Percentiles rank a stretch among this genome's conserved stretches.
Conservation (phyloP, 306 rosid genomes). For the Rosa persica region DNA sequence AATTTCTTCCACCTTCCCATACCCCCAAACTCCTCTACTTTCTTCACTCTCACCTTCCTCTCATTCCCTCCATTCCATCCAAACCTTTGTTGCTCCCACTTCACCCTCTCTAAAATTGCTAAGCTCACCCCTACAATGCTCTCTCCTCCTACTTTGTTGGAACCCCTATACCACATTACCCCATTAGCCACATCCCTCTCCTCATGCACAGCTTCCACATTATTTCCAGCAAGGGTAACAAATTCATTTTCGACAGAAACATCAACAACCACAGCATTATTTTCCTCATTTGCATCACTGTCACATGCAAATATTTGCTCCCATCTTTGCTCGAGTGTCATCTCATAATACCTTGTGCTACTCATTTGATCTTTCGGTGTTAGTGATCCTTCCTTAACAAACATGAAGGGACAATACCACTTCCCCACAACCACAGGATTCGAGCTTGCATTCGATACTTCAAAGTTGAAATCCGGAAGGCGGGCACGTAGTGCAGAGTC, state of each 20-base stretch:
- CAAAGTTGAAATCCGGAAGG: slow-evolving; percentile 29
- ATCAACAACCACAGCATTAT: slow-evolving; percentile 15
- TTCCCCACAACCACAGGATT: slow-evolving; percentile 32
- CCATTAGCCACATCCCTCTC: slow-evolving; percentile 27
- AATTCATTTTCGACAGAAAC: slow-evolving; percentile 28
- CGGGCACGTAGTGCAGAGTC: slow-evolving; percentile 18
- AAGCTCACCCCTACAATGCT: slow-evolving; percentile 49
- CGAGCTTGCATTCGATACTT: background rate
- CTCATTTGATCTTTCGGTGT: slow-evolving; percentile 15
- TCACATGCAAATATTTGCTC: slow-evolving; percentile 30
- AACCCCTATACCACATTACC: slow-evolving; percentile 45
- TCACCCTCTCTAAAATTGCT: slow-evolving; percentile 58
- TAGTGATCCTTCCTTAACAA: slow-evolving; percentile 21
- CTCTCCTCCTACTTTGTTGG: slow-evolving; percentile 38
- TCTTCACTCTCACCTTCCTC: slow-evolving; percentile 35
- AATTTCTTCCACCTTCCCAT: slow-evolving; percentile 35
- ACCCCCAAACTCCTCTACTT: slow-evolving; percentile 50
- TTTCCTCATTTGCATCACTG: background rate
- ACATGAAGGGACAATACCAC: slow-evolving; percentile 41
- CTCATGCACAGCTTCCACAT: slow-evolving; percentile 30
- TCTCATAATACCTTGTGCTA: slow-evolving; percentile 24
- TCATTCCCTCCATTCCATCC: slow-evolving; percentile 37
- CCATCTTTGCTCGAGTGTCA: slow-evolving; percentile 44
- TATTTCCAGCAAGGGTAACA: slow-evolving; percentile 29
- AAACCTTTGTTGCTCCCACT: slow-evolving; percentile 42